Evolutionary conservation across 2,329 filamentous ascomycete species (phyloP), one percentile per base, ranked within the genome.

Genomic region (Diaporthe citri): DNA sequence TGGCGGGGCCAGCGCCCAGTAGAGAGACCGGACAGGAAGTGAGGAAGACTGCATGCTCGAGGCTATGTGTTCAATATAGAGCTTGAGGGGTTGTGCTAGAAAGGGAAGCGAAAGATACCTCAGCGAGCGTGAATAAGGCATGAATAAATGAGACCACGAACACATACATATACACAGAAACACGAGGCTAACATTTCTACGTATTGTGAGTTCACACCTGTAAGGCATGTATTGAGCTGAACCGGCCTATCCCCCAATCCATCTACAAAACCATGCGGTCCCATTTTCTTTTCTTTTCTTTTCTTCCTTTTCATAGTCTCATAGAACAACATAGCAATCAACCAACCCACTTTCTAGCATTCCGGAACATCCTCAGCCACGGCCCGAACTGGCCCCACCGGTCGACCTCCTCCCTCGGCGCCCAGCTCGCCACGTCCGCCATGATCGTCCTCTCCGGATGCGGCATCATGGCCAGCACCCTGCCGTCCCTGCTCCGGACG

Each of bases 371-470:
- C 81, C 94, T 89, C 77, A 93, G 88, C 95, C 95, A 98, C 28
- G 96, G 95, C 1, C 95, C 94, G 82, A 93, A 93, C 78, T 95
- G 93, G 39, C 94, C 94, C 93, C 94, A 96, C 76, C 92, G 87
- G 17, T 90, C 90, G 8, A 87, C 77, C 75, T 91, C 87, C 46
- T 85, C 84, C 4, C 79, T 80, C 10, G 95, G 93, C 76, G 93
- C 86, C 83, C 93, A 98, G 83, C 94, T 96, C 64, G 89, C 91
- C 76, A 95, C 92, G 75, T 95, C 94, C 74, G 91, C 91, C 86
- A 97, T 86, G 75, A 97, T 92, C 22, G 94, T 97, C n/a, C 95
- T 90, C 86, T 98, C 95, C 1, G 95, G 95, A 83, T 98, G 95
- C 76, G 96, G 96, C 95, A 98, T 98, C 86, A 98, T 90, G 9